These are phyloP conservation scores for Macrolepiota albuminosa DNA, from an alignment of 768 basidiomycete genomes.

Conservation along the genomic window DNA sequence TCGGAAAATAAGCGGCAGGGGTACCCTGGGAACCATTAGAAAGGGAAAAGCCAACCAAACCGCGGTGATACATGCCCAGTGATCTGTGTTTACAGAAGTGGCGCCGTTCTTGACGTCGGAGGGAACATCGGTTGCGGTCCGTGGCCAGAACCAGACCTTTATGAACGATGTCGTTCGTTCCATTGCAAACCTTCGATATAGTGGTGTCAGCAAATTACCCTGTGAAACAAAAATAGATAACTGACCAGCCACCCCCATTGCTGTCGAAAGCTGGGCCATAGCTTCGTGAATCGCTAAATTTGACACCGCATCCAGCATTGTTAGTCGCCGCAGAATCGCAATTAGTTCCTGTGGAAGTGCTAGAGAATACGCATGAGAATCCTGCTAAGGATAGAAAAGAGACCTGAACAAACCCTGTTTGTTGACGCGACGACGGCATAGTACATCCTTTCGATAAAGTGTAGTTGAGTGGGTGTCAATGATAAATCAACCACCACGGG, in stretches of 20 bases:
- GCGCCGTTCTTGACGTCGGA: constrained; percentile 39
- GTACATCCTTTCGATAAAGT: constrained; percentile 37
- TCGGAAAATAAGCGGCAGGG: constrained; percentile 60
- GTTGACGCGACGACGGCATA: constrained; percentile 40
- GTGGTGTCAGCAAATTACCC: neutral
- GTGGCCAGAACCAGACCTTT: constrained; percentile 71
- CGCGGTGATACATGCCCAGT: constrained; percentile 42
- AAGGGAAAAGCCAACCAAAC: neutral
- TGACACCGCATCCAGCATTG: constrained; percentile 59
- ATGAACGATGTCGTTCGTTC: constrained; percentile 54
- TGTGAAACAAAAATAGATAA: neutral
- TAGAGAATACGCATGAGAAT: constrained; percentile 12
- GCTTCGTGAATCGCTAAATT: constrained; percentile 34
- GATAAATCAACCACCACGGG: constrained; percentile 22
- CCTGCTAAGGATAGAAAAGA: neutral
- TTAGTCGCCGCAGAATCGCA: constrained; percentile 44
- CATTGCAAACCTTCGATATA: constrained; percentile 49
- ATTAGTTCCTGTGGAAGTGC: constrained; percentile 35
- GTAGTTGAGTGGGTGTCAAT: neutral
- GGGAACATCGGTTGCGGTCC: constrained; percentile 38
- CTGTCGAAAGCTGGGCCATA: constrained; percentile 56
- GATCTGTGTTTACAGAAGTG: constrained; percentile 38
- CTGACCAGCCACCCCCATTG: constrained; percentile 60
- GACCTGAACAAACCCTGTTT: constrained; percentile 38
- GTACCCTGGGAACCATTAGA: constrained; percentile 35